phyloP scores from a whole-genome alignment of 441 rosid species.

The Pelargonium fulgidum region DNA sequence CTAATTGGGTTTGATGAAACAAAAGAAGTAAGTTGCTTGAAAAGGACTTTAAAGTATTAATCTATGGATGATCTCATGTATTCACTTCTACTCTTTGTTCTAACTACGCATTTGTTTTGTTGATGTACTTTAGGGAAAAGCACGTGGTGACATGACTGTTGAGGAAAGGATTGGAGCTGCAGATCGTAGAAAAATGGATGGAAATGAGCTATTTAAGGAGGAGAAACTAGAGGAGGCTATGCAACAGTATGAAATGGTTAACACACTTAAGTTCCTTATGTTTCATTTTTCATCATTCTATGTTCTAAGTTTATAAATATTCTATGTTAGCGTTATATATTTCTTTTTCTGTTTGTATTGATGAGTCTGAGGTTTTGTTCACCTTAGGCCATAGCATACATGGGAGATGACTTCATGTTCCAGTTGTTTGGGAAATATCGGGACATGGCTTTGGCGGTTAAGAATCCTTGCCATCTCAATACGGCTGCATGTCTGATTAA shows the following conservation, averaged over 20 bases:
- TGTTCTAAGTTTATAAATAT: not conserved
- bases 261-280: slow-evolving; percentile 24
- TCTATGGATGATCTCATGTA: slow-evolving; percentile 10
- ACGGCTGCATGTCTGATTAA: slow-evolving; percentile 86
- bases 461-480: slow-evolving; percentile 92
- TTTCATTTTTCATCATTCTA: slow-evolving; percentile 3
- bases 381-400: slow-evolving; percentile 76
- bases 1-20: slow-evolving; percentile 91
- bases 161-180: slow-evolving; percentile 95
- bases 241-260: slow-evolving; percentile 98
- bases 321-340: not conserved
- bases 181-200: slow-evolving; percentile 89
- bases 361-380: slow-evolving; percentile 20
- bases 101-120: slow-evolving; percentile 15
- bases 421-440: slow-evolving; percentile 89
- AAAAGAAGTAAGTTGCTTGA: slow-evolving; percentile 56
- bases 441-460: slow-evolving; percentile 94
- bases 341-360: not conserved
- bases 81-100: slow-evolving; percentile 7
- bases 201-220: slow-evolving; percentile 70
- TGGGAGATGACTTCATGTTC: slow-evolving; percentile 96
- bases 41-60: not conserved
- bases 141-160: slow-evolving; percentile 89
- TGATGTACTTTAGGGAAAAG: slow-evolving; percentile 57
- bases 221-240: slow-evolving; percentile 90